Percentiles rank a stretch among this genome's conserved stretches.
phyloP scores from a whole-genome alignment of 257 asterid genomes.

The Rehmannia glutinosa region DNA sequence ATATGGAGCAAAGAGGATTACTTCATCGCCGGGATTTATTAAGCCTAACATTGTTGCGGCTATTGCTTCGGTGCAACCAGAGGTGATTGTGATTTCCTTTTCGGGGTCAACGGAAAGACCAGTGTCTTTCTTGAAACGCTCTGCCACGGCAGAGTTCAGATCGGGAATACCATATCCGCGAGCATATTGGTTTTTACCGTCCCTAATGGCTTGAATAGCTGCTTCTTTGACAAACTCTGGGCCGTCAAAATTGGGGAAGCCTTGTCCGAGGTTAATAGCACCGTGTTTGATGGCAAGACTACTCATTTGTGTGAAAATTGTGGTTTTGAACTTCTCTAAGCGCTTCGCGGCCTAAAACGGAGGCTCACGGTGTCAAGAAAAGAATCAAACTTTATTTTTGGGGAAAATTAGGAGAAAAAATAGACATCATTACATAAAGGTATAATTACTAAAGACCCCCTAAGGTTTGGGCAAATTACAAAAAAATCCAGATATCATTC shows the following conservation, averaged over 20 bases:
- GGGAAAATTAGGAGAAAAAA: neutral
- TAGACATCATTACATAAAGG: no score
- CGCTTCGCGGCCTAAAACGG: constrained; percentile 75
- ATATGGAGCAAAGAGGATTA: constrained; percentile 85
- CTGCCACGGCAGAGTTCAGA: constrained; percentile 76
- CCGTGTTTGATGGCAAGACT: constrained; percentile 86
- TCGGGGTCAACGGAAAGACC: constrained; percentile 80
- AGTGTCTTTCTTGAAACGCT: constrained; percentile 71
- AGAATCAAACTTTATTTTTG: neutral
- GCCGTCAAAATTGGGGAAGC: constrained; percentile 97
- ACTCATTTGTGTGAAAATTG: constrained; percentile 96
- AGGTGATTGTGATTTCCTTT: constrained; percentile 80
- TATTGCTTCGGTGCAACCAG: constrained; percentile 97
- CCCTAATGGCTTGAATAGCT: constrained; percentile 75
- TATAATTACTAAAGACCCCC: no score
- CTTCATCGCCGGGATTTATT: constrained; percentile 92
- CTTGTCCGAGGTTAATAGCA: constrained; percentile 95
- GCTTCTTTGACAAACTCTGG: constrained; percentile 96
- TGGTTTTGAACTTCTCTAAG: constrained; percentile 90
- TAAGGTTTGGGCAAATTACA: no score
- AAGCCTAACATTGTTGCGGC: constrained; percentile 89
- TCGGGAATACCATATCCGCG: constrained; percentile 94
- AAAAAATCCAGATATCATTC: no score
- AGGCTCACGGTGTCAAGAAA: neutral
- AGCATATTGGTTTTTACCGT: constrained; percentile 84